Evolutionary conservation across 1,139 yeast genomes (phyloP), one percentile per base, ranked within the genome.

Genomic region (Pichia sp.): DNA sequence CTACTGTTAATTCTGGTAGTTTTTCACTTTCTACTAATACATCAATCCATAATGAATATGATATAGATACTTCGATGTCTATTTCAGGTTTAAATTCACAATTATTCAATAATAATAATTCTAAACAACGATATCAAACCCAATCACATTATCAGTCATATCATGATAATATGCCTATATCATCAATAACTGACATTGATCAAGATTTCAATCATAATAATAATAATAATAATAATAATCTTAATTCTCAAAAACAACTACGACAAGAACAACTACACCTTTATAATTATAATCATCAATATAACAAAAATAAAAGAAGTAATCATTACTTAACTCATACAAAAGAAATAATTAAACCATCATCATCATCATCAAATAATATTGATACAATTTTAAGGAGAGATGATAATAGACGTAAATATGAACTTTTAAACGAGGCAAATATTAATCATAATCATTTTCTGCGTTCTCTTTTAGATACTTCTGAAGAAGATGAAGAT

Each of bases 401-500:
- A 37, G 53, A 51, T 26, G 47, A 48, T 16, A 37, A 41, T 20
- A 42, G 49, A 27, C 25, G 40, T n/a, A 31, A 46, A 9, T 39
- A 39, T 29, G 41, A 46, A 16, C 9, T 50, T 10, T 45, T 37
- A 2, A 40, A 39, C n/a, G 51, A 50, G 24, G 45, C 55, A 1
- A 40, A 33, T 34, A 30, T 38, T 3, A 31, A 35, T 25, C 47
- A 46, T n/a, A 33, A 43, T 3, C 29, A 37, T 11, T n/a, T 41
- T 9, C n/a, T 45, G 3, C 40, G 43, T n/a, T 12, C 29, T 3
- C 9, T 32, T 11, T 53, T 55, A 16, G 41, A 49, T 20, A 44
- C 55, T 30, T 43, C 43, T 4, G 53, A 51, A 4, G 58, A 54
- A 31, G 47, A 50, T 33, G 55, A 50, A n/a, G 50, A 55, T 27